Evolutionary conservation across 2,329 filamentous ascomycete species (phyloP), one percentile per base, ranked within the genome.

Genomic region (Seiridium unicorne): DNA sequence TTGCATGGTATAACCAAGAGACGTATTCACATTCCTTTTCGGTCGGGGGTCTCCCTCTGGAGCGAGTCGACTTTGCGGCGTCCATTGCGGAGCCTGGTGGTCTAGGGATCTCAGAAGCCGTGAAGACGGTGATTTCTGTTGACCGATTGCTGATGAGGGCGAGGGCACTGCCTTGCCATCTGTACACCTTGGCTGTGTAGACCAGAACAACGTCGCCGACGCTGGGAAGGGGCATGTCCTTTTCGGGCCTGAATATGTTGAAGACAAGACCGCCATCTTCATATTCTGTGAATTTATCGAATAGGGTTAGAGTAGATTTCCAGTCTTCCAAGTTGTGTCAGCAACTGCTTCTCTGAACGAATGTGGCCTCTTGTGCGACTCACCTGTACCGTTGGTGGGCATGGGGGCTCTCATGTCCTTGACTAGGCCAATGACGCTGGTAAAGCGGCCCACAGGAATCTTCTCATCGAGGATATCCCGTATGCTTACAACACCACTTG

Each of bases 351-450:
- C 32, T 26, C 3, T 7, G 18, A 31, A 13, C 35, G 2, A 7
- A 42, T n/a, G 26, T 4, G 9, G 8, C 44, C 13, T 34, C 60
- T 58, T 64, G 60, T 32, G 26, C 18, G 26, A 11, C 55, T 65
- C 74, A 81, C 90, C 88, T 32, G 71, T 68, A 31, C 83, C 81
- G 58, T 62, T 76, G 1, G 86, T 86, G 9, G 70, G 59, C 0
- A 77, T 78, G 1, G 86, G 83, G 1, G 79, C 73, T 60, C 85
- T 80, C 54, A 80, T 81, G 66, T 94, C 90, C 56, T 85, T 84
- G 3, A 94, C 84, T 4, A 94, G 74, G 1, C 92, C 93, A 55
- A 92, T 82, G 46, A 95, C 75, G 73, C 79, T 89, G 63, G 88
- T 77, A 5, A 76, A 60, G 2, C 47, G 65, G 35, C 69, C 63